A percentile compares a stretch with the other conserved stretches of the same genome.
Evolutionary conservation across 1,139 yeast species (phyloP).

Genomic region (Sugiyamaella japonica): DNA sequence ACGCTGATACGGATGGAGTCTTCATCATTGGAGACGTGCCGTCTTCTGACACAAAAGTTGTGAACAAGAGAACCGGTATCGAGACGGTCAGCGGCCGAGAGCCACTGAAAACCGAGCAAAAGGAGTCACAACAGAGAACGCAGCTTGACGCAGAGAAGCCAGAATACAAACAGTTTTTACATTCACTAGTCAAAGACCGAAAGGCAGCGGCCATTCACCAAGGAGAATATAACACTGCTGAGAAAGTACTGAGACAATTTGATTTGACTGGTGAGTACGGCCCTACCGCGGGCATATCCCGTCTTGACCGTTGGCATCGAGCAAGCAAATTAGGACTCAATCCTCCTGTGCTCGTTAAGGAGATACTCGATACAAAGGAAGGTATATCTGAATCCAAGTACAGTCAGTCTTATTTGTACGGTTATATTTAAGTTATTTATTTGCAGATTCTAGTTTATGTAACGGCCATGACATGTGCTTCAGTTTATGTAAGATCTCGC

Average conservation of each 20-base stretch:
- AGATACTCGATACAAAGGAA: constrained; percentile 32
- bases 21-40: constrained; percentile 3
- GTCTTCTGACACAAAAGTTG: neutral
- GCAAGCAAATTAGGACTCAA: constrained; percentile 75
- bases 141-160: constrained; percentile 10
- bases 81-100: no score
- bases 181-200: constrained; percentile 18
- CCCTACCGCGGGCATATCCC: constrained; percentile 42
- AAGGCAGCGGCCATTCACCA: constrained; percentile 34
- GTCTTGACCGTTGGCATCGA: constrained; percentile 71
- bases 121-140: neutral
- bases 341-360: constrained; percentile 41
- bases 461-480: no score
- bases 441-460: neutral
- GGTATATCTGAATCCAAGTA: constrained; percentile 27
- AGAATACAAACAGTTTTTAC: constrained; percentile 13
- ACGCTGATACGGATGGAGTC: neutral
- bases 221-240: constrained; percentile 33
- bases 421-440: constrained; percentile 21
- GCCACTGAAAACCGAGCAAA: neutral
- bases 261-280: constrained; percentile 42
- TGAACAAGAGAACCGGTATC: neutral
- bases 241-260: constrained; percentile 39
- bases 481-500: no score
- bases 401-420: constrained; percentile 28